A percentile compares a stretch with the other conserved stretches of the same genome.
These are phyloP conservation scores for Saccharomycopsis selenospora DNA, from an alignment of 805 yeast genomes.

Conservation along the genomic window DNA sequence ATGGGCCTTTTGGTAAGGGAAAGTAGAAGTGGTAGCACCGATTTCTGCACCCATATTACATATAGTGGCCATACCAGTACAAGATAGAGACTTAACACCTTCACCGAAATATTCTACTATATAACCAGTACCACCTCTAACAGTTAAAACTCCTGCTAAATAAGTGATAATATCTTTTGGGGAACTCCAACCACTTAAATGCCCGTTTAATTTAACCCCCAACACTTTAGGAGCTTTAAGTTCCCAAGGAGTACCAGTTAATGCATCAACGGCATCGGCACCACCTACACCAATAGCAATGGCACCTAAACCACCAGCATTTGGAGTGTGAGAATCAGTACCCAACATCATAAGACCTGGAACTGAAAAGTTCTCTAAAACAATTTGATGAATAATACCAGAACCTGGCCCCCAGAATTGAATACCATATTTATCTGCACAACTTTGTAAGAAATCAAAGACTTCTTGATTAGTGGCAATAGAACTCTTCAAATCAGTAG, in stretches of 20 bases:
- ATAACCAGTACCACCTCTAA: conserved; percentile 96
- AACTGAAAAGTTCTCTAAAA: conserved; percentile 90
- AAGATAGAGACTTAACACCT: conserved; percentile 80
- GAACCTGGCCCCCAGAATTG: conserved; percentile 99
- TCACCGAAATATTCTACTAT: conserved; percentile 96
- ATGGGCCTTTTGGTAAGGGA: conserved; percentile 80
- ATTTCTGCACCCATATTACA: conserved; percentile 99
- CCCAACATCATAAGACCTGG: conserved; percentile 98
- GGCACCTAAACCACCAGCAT: conserved; percentile 98
- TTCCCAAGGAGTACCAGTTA: conserved; percentile 98
- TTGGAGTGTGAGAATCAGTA: conserved; percentile 98
- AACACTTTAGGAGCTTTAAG: conserved; percentile 92
- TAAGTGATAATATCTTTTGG: conserved; percentile 95
- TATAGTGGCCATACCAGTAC: conserved; percentile 99
- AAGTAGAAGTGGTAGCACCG: conserved; percentile 96
- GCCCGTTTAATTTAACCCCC: conserved; percentile 90
- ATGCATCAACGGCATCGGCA: conserved; percentile 98
- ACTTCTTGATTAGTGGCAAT: conserved; percentile 88
- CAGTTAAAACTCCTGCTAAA: conserved; percentile 88
- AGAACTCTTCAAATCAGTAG: conserved; percentile 71
- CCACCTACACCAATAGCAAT: conserved; percentile 99
- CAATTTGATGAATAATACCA: conserved; percentile 97
- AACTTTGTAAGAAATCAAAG: conserved; percentile 85
- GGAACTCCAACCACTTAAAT: conserved; percentile 87
- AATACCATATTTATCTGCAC: conserved; percentile 92